Conservation (phyloP, 2,329 filamentous ascomycete species). For the Claviceps capensis region DNA sequence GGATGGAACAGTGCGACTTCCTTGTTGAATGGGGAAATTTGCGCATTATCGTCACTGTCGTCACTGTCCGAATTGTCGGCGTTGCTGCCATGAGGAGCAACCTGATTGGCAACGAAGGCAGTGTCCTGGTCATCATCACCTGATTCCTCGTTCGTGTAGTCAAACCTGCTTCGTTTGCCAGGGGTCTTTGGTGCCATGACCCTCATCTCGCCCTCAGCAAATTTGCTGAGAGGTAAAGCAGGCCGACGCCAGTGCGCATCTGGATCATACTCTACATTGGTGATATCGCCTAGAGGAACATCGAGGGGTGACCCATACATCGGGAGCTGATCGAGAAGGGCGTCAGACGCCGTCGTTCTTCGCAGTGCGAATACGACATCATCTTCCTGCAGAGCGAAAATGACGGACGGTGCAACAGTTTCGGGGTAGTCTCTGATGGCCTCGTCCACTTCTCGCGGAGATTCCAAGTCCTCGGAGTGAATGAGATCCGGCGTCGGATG, state of each 20-base stretch:
- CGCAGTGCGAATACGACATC: slow-evolving; percentile 70
- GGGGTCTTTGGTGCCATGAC: slow-evolving; percentile 52
- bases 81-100: slow-evolving; percentile 12
- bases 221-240: slow-evolving; percentile 77
- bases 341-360: slow-evolving; percentile 60
- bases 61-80: no score
- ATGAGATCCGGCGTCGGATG: slow-evolving; percentile 56
- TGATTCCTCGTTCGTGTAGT: slow-evolving; percentile 62
- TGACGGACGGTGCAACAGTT: slow-evolving; percentile 55
- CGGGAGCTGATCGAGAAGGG: slow-evolving; percentile 67
- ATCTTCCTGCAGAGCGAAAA: slow-evolving; percentile 71
- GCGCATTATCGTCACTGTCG: slow-evolving; percentile 18
- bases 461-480: slow-evolving; percentile 48
- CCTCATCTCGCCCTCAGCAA: slow-evolving; percentile 66
- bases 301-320: slow-evolving; percentile 57
- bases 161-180: slow-evolving; percentile 68
- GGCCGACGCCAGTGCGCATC: slow-evolving; percentile 62
- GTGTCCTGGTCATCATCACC: slow-evolving; percentile 37
- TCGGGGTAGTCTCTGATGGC: slow-evolving; percentile 26
- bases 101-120: slow-evolving; percentile 42
- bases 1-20: slow-evolving; percentile 80
- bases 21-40: slow-evolving; percentile 53
- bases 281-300: slow-evolving; percentile 43
- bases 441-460: slow-evolving; percentile 30
- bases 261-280: slow-evolving; percentile 44